These are phyloP conservation scores for Pichia kluyveri DNA, from an alignment of 805 yeast species.

Conservation along the genomic window DNA sequence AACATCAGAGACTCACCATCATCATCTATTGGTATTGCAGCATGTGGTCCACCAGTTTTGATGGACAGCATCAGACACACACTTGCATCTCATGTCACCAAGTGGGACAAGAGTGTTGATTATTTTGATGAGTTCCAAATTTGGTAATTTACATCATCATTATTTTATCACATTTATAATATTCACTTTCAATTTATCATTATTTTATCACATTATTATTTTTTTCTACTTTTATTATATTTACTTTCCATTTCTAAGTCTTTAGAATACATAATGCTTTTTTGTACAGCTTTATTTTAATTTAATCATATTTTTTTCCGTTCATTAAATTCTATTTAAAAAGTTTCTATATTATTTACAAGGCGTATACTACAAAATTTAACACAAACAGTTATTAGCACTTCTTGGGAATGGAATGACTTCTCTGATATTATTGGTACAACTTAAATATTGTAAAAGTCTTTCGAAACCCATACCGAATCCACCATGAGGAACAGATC, in stretches of 20 bases:
- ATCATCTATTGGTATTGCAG: slow-evolving; percentile 29
- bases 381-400: slow-evolving; percentile 43
- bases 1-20: slow-evolving; percentile 24
- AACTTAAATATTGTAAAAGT: slow-evolving; percentile 61
- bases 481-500: slow-evolving; percentile 92
- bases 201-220: no score
- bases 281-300: no score
- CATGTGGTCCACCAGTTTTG: slow-evolving; percentile 41
- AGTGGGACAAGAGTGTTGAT: slow-evolving; percentile 5
- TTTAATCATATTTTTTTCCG: no score
- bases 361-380: not conserved
- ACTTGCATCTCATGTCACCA: not conserved
- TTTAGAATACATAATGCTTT: no score
- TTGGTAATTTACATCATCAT: no score
- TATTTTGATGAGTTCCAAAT: slow-evolving; percentile 6
- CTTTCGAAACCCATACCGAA: slow-evolving; percentile 95
- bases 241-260: no score
- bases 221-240: no score
- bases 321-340: no score
- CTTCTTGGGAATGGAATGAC: slow-evolving; percentile 82
- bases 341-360: no score
- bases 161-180: no score
- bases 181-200: no score
- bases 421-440: slow-evolving; percentile 74
- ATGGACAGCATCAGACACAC: slow-evolving; percentile 5